These are phyloP conservation scores for Xylaria venustula DNA, from an alignment of 495 filamentous ascomycete genomes.

Conservation along the genomic window DNA sequence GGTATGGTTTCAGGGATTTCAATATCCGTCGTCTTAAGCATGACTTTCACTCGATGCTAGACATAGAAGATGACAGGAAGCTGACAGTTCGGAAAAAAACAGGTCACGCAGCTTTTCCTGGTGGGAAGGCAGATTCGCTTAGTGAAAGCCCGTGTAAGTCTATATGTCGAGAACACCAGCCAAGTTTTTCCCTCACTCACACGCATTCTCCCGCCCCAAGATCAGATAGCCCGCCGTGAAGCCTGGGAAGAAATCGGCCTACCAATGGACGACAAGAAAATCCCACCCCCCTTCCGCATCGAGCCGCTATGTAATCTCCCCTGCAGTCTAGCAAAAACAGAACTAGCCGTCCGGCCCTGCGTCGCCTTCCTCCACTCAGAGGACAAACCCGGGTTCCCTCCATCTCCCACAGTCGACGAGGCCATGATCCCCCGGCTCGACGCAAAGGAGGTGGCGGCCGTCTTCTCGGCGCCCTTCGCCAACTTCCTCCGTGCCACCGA, in stretches of 20 bases:
- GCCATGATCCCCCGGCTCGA: conserved; percentile 75
- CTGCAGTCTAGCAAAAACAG: conserved; percentile 73
- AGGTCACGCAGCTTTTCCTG: conserved; percentile 86
- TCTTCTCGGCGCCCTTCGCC: conserved; percentile 80
- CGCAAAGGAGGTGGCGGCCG: conserved; percentile 83
- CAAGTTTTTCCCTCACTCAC: conserved; percentile 3
- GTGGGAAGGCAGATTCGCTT: conserved; percentile 59
- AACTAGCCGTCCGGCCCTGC: conserved; percentile 79
- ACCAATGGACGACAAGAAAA: conserved; percentile 58
- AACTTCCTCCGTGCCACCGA: conserved; percentile 62
- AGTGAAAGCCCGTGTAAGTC: conserved; percentile 49
- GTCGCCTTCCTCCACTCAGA: conserved; percentile 75
- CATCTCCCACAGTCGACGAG: conserved; percentile 58
- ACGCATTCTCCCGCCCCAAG: conserved; percentile 44
- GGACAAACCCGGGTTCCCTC: conserved; percentile 26
- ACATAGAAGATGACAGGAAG: no score
- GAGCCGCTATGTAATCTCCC: conserved; percentile 85
- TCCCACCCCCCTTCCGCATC: conserved; percentile 70
- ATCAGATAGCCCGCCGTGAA: conserved; percentile 82
- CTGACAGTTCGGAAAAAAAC: conserved; percentile 10
- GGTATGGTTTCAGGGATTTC: conserved; percentile 26
- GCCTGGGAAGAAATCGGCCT: conserved; percentile 90
- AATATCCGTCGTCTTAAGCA: neutral
- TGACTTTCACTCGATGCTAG: no score
- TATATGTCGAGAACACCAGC: neutral